Base-by-base conservation (phyloP, 73 alveolate genomes). In the Diophrys sp. region DNA sequence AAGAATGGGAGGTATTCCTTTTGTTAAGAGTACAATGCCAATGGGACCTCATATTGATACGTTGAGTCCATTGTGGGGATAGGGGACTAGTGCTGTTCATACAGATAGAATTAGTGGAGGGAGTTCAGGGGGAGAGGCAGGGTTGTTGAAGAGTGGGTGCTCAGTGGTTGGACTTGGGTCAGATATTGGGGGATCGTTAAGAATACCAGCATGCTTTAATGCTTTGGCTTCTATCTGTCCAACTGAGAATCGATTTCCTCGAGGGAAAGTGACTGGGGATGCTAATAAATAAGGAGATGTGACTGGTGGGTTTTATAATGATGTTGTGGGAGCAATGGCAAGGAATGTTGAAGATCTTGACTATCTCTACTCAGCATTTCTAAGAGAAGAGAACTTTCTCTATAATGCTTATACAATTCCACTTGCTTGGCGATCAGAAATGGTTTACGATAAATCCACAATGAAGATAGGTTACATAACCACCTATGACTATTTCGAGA, bases 101-200 rank as follows among this genome's bases (percentile, higher is more conserved):
- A 73, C 56, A 53, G 29, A 27, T 5, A 81, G 84, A 55, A 70
- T 82, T 0, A 32, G 79, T 27, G 94, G 94, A 28, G 94, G 94
- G 27, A 82, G 91, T 29, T 82, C 91, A 8, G 94, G 94, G 2
- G 94, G 94, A 23, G 94, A 87, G 54, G 94, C 81, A 24, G 94
- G 88, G 1, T 27, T 78, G 2, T 44, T 83, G 18, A 81, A 82
- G 2, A 73, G 88, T 0, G 29, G 80, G 30, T 33, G 83, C 26
- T 67, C 88, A 56, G 84, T 82, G 0, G 71, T 75, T 1, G 90
- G 90, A 29, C 29, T 87, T 0, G 94, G 90, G 30, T 67, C 82
- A 11, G 94, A 87, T 70, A 5, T 82, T 1, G 94, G 84, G 23
- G 89, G 94, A 2, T 67, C 85, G 31, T 67, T 87, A 0, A 77